A percentile compares a stretch with the other conserved stretches of the same genome.
Evolutionary conservation across 257 asterid species (phyloP).

Genomic region (Agastache rugosa): DNA sequence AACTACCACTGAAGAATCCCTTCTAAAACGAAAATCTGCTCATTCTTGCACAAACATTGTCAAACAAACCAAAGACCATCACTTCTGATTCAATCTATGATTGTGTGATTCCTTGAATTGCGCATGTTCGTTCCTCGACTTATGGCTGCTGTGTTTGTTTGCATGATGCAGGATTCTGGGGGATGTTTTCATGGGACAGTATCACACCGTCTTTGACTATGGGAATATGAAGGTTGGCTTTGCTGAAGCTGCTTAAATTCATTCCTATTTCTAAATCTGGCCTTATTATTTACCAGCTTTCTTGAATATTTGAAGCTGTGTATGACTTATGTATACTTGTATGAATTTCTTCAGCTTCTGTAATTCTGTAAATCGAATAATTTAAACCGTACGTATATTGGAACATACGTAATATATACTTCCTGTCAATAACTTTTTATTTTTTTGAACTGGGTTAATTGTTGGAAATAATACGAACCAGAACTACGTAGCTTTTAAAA

Average conservation of each 20-base stretch:
- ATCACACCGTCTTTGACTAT: constrained; percentile 79
- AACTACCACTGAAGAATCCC: neutral
- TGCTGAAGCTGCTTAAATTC: constrained; percentile 71
- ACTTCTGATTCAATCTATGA: neutral
- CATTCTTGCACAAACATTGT: neutral
- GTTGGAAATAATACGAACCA: too few relatives aligned
- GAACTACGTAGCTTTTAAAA: too few relatives aligned
- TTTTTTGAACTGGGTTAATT: too few relatives aligned
- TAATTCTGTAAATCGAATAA: constrained; percentile 25
- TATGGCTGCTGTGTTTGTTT: neutral
- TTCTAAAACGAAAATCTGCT: neutral
- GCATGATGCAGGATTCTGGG: constrained; percentile 73
- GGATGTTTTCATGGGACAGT: constrained; percentile 82
- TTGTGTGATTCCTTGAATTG: too few relatives aligned
- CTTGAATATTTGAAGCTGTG: constrained; percentile 9
- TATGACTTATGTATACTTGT: neutral
- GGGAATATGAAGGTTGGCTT: constrained; percentile 77
- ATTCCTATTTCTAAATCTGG: neutral
- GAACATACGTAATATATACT: neutral
- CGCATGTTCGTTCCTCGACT: neutral
- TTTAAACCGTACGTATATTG: neutral
- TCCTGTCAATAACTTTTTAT: neutral
- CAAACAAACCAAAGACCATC: too few relatives aligned
- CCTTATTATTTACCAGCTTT: constrained; percentile 6
- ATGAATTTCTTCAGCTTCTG: constrained; percentile 13